Conservation (phyloP, 108 stramenopile species). For the Ochromonas danica region DNA sequence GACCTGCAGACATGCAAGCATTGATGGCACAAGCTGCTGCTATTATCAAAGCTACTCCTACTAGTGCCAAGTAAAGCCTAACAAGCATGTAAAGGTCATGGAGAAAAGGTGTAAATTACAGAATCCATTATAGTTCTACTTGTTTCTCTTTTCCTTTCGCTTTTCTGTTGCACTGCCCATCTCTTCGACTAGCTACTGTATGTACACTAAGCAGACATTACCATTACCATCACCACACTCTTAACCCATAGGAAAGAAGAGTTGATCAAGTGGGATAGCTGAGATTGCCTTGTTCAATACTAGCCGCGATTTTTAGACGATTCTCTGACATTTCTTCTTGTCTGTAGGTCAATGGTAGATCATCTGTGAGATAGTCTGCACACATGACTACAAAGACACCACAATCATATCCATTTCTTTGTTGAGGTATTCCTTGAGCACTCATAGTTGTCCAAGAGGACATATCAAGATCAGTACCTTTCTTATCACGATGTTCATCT, state of each 20-base stretch:
- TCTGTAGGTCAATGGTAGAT: conserved; percentile 27
- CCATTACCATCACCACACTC: no score
- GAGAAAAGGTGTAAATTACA: no score
- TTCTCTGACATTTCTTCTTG: conserved; percentile 34
- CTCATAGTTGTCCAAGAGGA: conserved; percentile 10
- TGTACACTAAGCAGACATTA: no score
- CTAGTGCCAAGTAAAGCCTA: no score
- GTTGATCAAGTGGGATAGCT: no score
- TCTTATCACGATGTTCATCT: conserved; percentile 52
- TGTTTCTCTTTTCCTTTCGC: no score
- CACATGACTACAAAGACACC: conserved; percentile 35
- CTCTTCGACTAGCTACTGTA: no score
- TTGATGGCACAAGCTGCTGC: conserved; percentile 82
- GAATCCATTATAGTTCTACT: no score
- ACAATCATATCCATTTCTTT: conserved; percentile 42
- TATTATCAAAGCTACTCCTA: conserved; percentile 24
- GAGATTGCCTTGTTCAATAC: conserved; percentile 17
- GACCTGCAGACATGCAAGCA: conserved; percentile 80
- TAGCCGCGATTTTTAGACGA: conserved; percentile 8
- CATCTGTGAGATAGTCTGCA: conserved; percentile 34
- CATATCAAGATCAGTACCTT: conserved; percentile 11
- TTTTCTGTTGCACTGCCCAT: no score
- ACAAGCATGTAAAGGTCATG: no score
- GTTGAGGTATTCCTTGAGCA: conserved; percentile 19
- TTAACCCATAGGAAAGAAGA: no score